A percentile compares a stretch with the other conserved stretches of the same genome.
These are phyloP conservation scores for Euphorbia pulcherrima DNA, from an alignment of 345 rosid species.

Conservation along the genomic window DNA sequence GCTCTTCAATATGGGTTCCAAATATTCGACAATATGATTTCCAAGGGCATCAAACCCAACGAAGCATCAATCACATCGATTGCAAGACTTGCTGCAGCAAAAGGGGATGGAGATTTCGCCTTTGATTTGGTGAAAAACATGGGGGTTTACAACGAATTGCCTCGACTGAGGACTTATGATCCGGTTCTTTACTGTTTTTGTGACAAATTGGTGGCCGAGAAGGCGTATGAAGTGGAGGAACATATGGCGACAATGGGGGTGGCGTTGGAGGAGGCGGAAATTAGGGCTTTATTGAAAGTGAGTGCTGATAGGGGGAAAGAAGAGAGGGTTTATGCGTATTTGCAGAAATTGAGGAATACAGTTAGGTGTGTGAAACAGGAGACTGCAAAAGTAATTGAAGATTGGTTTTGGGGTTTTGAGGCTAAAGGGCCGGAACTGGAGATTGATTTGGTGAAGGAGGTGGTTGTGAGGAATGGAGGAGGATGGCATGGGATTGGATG, in stretches of 20 bases:
- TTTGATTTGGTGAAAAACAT: conserved; percentile 57
- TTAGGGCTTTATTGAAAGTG: conserved; percentile 60
- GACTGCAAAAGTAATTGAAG: conserved; percentile 48
- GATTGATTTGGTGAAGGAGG: conserved; percentile 34
- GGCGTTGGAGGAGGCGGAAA: conserved; percentile 58
- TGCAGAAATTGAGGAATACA: conserved; percentile 63
- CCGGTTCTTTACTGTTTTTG: conserved; percentile 75
- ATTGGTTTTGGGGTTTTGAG: conserved; percentile 53
- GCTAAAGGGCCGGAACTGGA: conserved; percentile 31
- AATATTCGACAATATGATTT: conserved; percentile 54
- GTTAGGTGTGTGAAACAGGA: conserved; percentile 58
- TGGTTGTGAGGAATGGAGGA: conserved; percentile 61
- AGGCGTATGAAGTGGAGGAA: conserved; percentile 74
- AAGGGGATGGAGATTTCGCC: conserved; percentile 68
- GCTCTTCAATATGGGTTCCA: conserved; percentile 47
- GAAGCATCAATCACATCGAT: conserved; percentile 71
- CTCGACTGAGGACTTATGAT: conserved; percentile 68
- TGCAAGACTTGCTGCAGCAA: conserved; percentile 64
- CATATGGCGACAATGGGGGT: conserved; percentile 54
- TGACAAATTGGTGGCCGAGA: conserved; percentile 56
- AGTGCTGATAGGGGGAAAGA: conserved; percentile 52
- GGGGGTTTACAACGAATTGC: conserved; percentile 43
- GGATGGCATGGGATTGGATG: conserved; percentile 97
- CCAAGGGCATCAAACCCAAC: conserved; percentile 44
- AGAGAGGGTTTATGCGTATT: conserved; percentile 59